Evolutionary conservation across 179 eudicot species (phyloP), one percentile per base, ranked within the genome.

Genomic region (Beta lomatogona): DNA sequence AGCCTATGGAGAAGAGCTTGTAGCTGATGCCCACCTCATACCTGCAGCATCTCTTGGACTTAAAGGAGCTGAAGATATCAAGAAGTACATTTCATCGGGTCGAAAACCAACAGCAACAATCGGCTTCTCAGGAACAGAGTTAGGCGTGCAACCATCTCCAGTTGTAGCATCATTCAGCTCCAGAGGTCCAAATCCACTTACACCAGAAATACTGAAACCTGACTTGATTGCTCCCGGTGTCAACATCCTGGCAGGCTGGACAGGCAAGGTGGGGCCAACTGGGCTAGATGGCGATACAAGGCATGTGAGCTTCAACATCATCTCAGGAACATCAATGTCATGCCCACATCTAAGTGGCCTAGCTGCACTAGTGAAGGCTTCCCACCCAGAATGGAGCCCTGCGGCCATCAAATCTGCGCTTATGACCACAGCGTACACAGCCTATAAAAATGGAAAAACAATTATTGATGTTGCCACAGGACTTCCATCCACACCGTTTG

Each of bases 331-430:
- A 52, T 94, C 98, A 0, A 94, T 94, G 98, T 91, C 97, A 3
- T 94, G 98, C 80, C 98, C 97, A 19, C 98, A 94, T 69, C 87
- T 93, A 48, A 93, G 95, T n/a, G 98, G 98, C 54, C 77, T 94
- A 59, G 97, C 98, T 13, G 95, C 93, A 11, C 81, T 94, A 9
- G 77, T 93, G 79, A 94, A 90, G 87, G 92, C 85, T 46, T 89
- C 88, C 15, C 94, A 93, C 73, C 94, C 91, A 12, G 89, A 85
- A 22, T 94, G 97, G 98, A 91, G 93, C 84, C 95, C 98, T 11
- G 91, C 98, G 9, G 97, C 95, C 67, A 85, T 94, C 54, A 87
- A 82, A 55, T 93, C 98, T 7, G 97, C 98, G 25, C 88, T 94
- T 18, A 93, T 94, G 97, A 94, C 98, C 53, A 93, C 97, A 28